Evolutionary conservation across 805 yeast genomes (phyloP), one percentile per base, ranked within the genome.

Genomic region (Peterozyma toletana): DNA sequence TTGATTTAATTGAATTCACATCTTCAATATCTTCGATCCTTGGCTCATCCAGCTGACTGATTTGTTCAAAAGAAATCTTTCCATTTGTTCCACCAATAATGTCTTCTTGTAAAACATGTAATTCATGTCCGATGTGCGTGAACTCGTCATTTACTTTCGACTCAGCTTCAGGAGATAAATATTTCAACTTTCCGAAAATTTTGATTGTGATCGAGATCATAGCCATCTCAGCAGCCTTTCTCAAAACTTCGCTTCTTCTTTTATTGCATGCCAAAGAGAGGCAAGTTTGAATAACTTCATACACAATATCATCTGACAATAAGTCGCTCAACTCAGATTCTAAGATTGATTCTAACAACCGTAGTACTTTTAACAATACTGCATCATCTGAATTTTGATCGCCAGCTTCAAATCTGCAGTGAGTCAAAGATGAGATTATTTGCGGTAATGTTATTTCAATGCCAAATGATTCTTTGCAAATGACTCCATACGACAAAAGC

Each of bases 401-500:
- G 0, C 93, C 84, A 2, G 96, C 96, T 67, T 93, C 97, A 59
- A 93, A 93, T 38, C 96, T 77, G 63, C 98, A 93, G 58, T 88
- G 96, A 1, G 98, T 86, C 49, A 93, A 71, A 0, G 97, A 77
- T 30, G 77, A 76, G 9, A 83, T 75, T 39, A 85, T 72, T 55
- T 86, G 87, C 14, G 79, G 74, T 48, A 86, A 62, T 1, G 84
- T 74, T 39, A 66, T 71, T 30, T 68, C 72, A 16, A 85, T 63
- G 45, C 83, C 81, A 30, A 68, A 65, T 5, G 88, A 78, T 2
- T 64, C 54, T 9, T 57, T 58, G 15, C 76, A 68, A n/a, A 93
- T 71, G 30, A 93, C 77, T 13, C 73, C 77, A 59, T 86, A 83
- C 35, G 76, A 73, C 42, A 91, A 63, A 53, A 93, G 77, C 61